Evolutionary conservation across 148 eudicot species (phyloP), one percentile per base, ranked within the genome.

Genomic region (Silene conica): DNA sequence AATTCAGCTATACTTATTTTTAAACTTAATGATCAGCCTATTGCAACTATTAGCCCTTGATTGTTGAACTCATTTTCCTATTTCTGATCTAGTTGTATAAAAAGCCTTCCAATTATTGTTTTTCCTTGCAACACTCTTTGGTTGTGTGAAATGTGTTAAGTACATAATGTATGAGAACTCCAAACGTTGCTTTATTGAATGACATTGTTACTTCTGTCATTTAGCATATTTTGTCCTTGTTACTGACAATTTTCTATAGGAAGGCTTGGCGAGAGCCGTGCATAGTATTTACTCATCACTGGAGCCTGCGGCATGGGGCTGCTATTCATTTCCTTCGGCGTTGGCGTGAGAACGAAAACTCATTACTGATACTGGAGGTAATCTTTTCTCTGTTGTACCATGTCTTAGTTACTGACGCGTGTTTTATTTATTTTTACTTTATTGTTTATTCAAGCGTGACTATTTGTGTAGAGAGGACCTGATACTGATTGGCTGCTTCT

Each of bases 301-400:
- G 97, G 97, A 94, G 90, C 80, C 82, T 94, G 69, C 87, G 98
- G 60, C 85, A 87, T 74, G 98, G 98, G 62, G 89, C 98, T 74
- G 90, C 76, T 81, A 87, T 88, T 78, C 98, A 91, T 83, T 84
- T 94, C 48, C 97, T 94, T 81, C 86, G 82, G n/a, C 91, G 92
- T 15, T 94, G 98, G 98, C 78, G 78, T 73, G 76, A 72, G 45
- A 87, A 94, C 81, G 85, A 71, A 63, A 90, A 88, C 73, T 94
- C 98, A 26, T 79, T 94, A 77, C 97, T 91, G 70, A 81, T 94
- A 25, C 55, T 94, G 79, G 98, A 94, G 93, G 97, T 92, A 68
- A 77, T 69, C 59, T 41, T 71, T 15, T 38, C 31, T 41, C 48
- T 19, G 48, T 31, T 54, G 25, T 67, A 28, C 68, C 31, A 12